A percentile compares a stretch with the other conserved stretches of the same genome.
phyloP scores from a whole-genome alignment of 352 stramenopile genomes.

The Thraustochytrium sp. region DNA sequence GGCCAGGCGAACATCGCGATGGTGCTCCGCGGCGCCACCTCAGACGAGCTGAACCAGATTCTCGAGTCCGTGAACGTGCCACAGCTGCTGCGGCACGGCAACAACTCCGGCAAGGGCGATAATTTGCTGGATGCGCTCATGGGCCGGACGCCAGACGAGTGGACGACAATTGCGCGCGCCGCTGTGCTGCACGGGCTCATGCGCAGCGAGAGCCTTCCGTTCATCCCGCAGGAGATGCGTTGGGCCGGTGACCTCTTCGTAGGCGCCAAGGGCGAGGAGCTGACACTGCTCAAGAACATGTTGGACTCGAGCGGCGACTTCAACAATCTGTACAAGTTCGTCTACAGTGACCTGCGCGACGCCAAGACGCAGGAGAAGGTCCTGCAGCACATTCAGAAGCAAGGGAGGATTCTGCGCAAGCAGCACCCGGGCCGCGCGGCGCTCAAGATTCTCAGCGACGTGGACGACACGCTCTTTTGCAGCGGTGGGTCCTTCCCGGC shows the following conservation, averaged over 20 bases:
- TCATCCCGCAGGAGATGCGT: slow-evolving; percentile 82
- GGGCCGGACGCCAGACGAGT: slow-evolving; percentile 77
- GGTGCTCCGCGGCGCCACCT: slow-evolving; percentile 76
- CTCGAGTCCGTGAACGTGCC: slow-evolving; percentile 86
- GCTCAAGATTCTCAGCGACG: slow-evolving; percentile 96
- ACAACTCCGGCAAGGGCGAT: slow-evolving; percentile 70
- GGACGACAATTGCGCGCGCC: slow-evolving; percentile 82
- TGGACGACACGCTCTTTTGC: slow-evolving; percentile 95
- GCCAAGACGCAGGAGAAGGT: slow-evolving; percentile 72
- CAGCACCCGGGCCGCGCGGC: slow-evolving; percentile 71
- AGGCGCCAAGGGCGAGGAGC: slow-evolving; percentile 86
- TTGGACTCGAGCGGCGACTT: slow-evolving; percentile 91
- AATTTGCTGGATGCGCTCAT: slow-evolving; percentile 59
- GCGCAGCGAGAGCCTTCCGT: slow-evolving; percentile 86
- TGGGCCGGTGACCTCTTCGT: slow-evolving; percentile 95
- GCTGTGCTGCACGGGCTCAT: slow-evolving; percentile 91
- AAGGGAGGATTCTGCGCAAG: slow-evolving; percentile 64
- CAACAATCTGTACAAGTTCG: slow-evolving; percentile 93
- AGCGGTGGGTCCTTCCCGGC: slow-evolving; percentile 89
- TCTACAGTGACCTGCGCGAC: slow-evolving; percentile 71
- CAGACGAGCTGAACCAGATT: slow-evolving; percentile 93
- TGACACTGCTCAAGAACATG: slow-evolving; percentile 91
- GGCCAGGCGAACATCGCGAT: neutral
- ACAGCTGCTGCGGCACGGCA: slow-evolving; percentile 97
- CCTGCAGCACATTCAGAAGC: slow-evolving; percentile 85